Evolutionary conservation across 257 asterid genomes (phyloP).

Genomic region (Solanum megistacrolobum): DNA sequence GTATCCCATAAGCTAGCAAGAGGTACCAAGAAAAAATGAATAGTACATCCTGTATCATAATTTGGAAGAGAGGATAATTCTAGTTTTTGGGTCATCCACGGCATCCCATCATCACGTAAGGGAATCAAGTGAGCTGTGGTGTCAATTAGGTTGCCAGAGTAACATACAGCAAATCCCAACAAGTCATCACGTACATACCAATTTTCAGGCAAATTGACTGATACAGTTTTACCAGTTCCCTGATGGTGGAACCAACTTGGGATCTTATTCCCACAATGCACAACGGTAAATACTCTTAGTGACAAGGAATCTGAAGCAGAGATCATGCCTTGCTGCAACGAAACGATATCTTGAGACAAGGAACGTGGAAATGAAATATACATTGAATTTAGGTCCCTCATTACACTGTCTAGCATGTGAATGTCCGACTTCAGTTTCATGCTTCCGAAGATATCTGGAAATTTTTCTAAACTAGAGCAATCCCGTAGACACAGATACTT

Average conservation of each 20-base stretch:
- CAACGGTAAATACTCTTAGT: not conserved
- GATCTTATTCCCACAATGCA: not conserved
- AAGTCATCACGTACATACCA: not conserved
- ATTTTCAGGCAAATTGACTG: not conserved
- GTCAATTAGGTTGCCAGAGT: not conserved
- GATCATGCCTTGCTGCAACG: not conserved
- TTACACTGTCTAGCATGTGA: not conserved
- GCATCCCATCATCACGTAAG: not conserved
- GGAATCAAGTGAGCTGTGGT: not conserved
- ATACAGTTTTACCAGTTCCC: not conserved
- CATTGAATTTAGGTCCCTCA: not conserved
- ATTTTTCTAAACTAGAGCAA: not conserved
- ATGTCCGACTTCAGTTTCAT: not conserved
- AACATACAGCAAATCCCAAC: not conserved
- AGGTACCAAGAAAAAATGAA: not conserved
- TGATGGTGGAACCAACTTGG: not conserved
- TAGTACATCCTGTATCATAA: not conserved
- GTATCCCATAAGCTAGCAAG: not conserved
- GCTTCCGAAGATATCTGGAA: not conserved
- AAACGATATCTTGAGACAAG: not conserved
- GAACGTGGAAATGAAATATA: not conserved
- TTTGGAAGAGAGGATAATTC: not conserved
- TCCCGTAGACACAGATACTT: not conserved
- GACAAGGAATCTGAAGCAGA: not conserved
- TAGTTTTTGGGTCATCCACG: not conserved